Base-by-base conservation (phyloP, 257 asterid genomes). In the Solanum microdontum region DNA sequence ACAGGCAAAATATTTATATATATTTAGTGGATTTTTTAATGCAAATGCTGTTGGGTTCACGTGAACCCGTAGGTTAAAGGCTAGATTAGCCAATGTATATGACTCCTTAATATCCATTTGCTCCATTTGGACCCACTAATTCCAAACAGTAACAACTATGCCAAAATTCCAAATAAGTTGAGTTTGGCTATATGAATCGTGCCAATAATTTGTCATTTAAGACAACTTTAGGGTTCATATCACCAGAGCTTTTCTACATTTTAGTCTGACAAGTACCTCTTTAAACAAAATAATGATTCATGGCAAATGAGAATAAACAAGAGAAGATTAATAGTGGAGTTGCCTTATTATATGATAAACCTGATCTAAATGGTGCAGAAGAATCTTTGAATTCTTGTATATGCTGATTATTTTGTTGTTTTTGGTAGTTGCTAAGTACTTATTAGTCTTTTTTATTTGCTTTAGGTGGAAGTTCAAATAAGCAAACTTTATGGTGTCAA, bases 381-480 rank as follows among this genome's bases (percentile, higher is more conserved):
- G 84, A 39, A 24, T 40, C 17, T 77, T 7, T 40, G 84, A 40
- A 77, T 21, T 34, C 28, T 39, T 37, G 48, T 39, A 11, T 76
- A n/a, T 76, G 83, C 34, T 39, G 43, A 45, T 24, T 40, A 13
- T 24, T 79, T 79, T 43, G 84, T 79, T 43, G 15, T 26, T 7
- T 79, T 14, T 43, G 84, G 84, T 26, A 24, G 24, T 45, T 43
- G 5, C 36, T 43, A 43, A 45, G 64, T 43, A 43, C 84, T 79
- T 79, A 43, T 79, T 26, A 39, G 7, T 30, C 60, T 79, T 43
- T 79, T 26, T 26, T 43, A 43, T 79, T 79, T 40, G 37, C 84
- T 79, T 43, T 26, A 96, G 99, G 99, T 95, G 89, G 98, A 95
- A 89, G 91, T 96, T 87, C 99, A 96, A 89, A 95, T 94, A 70